phyloP scores from a whole-genome alignment of 2,329 filamentous ascomycete species.

The Pseudogymnoascus verrucosus region DNA sequence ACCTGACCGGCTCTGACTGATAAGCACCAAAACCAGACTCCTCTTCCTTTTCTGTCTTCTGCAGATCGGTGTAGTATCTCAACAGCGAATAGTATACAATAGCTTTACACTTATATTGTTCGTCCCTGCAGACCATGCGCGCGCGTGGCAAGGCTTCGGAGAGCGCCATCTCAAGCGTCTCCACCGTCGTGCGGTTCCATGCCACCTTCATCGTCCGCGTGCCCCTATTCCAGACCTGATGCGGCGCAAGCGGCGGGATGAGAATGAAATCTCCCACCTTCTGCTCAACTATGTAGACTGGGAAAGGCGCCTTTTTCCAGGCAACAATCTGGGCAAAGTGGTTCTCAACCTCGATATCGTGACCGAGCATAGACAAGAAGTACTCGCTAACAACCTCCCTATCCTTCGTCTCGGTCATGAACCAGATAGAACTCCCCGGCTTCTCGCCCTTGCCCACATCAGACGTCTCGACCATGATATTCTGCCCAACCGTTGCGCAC shows the following conservation, averaged over 20 bases:
- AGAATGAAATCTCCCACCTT: constrained; percentile 85
- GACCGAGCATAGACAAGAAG: constrained; percentile 84
- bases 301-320: constrained; percentile 91
- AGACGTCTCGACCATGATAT: constrained; percentile 96
- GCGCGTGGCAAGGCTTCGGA: constrained; percentile 83
- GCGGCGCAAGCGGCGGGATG: constrained; percentile 83
- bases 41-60: constrained; percentile 41
- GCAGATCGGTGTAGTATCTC: constrained; percentile 63
- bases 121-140: constrained; percentile 86
- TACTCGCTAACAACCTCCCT: constrained; percentile 86
- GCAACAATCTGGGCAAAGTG: constrained; percentile 94
- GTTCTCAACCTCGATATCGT: constrained; percentile 94
- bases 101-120: constrained; percentile 98
- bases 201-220: constrained; percentile 95
- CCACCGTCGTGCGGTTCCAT: constrained; percentile 91
- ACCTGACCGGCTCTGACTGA: constrained; percentile 36
- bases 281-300: constrained; percentile 88
- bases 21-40: constrained; percentile 37
- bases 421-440: constrained; percentile 89
- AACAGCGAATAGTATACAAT: constrained; percentile 83
- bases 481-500: constrained; percentile 93
- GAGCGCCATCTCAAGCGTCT: constrained; percentile 80
- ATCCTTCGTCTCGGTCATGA: constrained; percentile 96
- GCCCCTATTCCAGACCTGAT: constrained; percentile 97
- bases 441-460: constrained; percentile 64